phyloP scores from a whole-genome alignment of 1,284 basidiomycete genomes.

The Flammula alnicola region DNA sequence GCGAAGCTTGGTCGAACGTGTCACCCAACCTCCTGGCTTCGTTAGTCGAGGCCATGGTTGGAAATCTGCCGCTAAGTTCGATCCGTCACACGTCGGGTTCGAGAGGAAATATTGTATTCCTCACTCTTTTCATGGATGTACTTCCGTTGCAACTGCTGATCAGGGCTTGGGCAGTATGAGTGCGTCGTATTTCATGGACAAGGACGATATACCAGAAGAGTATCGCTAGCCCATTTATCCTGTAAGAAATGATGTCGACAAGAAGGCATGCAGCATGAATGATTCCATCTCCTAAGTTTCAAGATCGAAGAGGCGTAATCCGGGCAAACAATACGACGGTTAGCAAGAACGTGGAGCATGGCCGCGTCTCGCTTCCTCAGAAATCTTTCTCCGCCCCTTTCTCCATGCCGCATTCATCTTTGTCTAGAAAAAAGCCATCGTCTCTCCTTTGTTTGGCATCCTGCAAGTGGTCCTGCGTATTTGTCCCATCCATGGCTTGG shows the following conservation, averaged over 20 bases:
- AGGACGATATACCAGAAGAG: too few species aligned
- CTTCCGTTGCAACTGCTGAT: too few species aligned
- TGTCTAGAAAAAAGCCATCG: not conserved
- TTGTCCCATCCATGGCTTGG: constrained; percentile 16
- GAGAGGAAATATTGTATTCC: constrained; percentile 52
- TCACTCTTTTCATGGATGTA: constrained; percentile 56
- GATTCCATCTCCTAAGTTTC: too few species aligned
- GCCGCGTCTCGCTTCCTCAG: too few species aligned
- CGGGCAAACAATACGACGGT: too few species aligned
- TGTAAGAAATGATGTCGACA: too few species aligned
- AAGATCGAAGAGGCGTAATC: too few species aligned
- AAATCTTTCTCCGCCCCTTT: constrained; percentile 23
- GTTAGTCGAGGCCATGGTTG: constrained; percentile 48
- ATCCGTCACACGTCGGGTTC: constrained; percentile 36
- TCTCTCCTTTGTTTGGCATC: constrained; percentile 21
- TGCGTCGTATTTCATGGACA: too few species aligned
- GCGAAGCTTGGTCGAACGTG: constrained; percentile 58
- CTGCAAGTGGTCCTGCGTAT: constrained; percentile 15
- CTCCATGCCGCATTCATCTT: constrained; percentile 21
- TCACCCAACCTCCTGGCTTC: constrained; percentile 55
- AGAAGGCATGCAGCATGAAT: too few species aligned
- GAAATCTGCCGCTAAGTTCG: constrained; percentile 44
- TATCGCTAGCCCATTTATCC: too few species aligned
- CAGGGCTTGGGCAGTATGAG: too few species aligned
- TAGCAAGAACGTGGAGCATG: too few species aligned